Conservation (phyloP, 2,329 filamentous ascomycete species). For the Penicillium sp. region DNA sequence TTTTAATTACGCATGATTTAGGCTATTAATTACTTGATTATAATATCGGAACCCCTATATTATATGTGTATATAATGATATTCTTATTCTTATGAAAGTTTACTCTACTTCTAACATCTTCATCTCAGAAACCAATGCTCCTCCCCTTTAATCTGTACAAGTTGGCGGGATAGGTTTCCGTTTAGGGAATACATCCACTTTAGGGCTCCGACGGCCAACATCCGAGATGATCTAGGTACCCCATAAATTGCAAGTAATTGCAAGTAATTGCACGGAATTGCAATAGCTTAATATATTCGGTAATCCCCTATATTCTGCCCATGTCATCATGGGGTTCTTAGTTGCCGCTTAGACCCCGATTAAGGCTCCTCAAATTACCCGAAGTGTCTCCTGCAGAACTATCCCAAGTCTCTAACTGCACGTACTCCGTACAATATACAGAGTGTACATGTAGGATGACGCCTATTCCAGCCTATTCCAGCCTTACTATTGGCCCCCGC, state of each 20-base stretch:
- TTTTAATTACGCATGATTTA: not conserved
- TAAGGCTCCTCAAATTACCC: not conserved
- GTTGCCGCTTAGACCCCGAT: not conserved
- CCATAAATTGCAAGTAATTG: not conserved
- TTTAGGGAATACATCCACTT: not conserved
- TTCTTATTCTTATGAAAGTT: not conserved
- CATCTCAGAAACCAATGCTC: not conserved
- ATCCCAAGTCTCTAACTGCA: not conserved
- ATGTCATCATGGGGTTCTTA: slow-evolving; percentile 2
- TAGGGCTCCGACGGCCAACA: slow-evolving; percentile 7
- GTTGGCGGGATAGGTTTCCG: not conserved
- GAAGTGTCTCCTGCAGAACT: not conserved
- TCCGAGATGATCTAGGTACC: not conserved
- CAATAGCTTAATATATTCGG: not conserved
- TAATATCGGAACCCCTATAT: no score
- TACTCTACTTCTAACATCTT: not conserved
- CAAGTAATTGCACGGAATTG: not conserved
- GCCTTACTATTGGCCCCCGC: not conserved
- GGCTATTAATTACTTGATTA: not conserved
- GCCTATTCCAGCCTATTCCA: not conserved
- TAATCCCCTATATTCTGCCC: not conserved
- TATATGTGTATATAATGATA: not conserved
- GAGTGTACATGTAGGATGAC: no score
- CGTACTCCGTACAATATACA: no score
- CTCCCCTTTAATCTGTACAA: not conserved